Evolutionary conservation across 164 flowering plant species (phyloP).

Genomic region (Akebia trifoliata): DNA sequence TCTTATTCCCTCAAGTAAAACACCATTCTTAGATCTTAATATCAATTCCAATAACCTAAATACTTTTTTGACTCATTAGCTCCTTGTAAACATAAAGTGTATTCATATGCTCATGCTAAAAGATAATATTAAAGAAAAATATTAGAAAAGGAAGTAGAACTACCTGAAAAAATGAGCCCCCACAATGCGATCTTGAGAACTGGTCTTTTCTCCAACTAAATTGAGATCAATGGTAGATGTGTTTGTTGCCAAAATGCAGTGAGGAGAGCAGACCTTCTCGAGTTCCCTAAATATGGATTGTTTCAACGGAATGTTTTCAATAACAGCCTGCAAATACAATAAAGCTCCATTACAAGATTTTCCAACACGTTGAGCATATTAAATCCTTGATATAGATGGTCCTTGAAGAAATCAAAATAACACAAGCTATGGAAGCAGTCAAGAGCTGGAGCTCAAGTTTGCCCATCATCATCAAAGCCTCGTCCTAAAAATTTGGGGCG

Average conservation of each 20-base stretch:
- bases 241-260: slow-evolving; percentile 90
- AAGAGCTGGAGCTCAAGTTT: neutral
- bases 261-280: slow-evolving; percentile 81
- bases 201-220: slow-evolving; percentile 70
- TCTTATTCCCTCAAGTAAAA: too few relatives aligned
- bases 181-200: slow-evolving; percentile 71
- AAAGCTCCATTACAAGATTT: slow-evolving; percentile 1
- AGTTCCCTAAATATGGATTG: slow-evolving; percentile 81
- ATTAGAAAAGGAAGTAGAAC: neutral
- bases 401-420: neutral
- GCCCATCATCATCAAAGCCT: too few relatives aligned
- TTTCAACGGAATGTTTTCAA: slow-evolving; percentile 71
- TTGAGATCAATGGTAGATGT: slow-evolving; percentile 94
- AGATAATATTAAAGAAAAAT: neutral
- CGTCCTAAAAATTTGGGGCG: too few relatives aligned
- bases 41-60: too few relatives aligned
- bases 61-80: too few relatives aligned
- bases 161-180: slow-evolving; percentile 99
- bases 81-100: too few relatives aligned
- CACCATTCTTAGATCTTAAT: too few relatives aligned
- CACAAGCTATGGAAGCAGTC: neutral
- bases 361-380: neutral
- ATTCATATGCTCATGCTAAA: neutral
- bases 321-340: slow-evolving; percentile 65
- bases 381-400: neutral